A percentile compares a stretch with the other conserved stretches of the same genome.
phyloP scores from a whole-genome alignment of 441 rosid species.

The Biscutella laevigata region DNA sequence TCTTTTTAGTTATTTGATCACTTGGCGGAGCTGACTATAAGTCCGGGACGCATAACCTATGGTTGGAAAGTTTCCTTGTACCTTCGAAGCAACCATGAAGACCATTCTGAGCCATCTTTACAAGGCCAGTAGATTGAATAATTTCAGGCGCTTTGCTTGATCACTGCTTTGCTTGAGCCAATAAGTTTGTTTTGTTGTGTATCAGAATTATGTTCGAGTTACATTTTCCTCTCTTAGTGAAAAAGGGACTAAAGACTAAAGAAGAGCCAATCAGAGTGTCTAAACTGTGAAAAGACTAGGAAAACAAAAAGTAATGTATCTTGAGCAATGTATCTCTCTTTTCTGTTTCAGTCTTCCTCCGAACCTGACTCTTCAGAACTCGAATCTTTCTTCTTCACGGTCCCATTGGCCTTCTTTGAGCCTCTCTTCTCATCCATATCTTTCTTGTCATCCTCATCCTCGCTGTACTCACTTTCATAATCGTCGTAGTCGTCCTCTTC shows the following conservation, averaged over 20 bases:
- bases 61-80: slow-evolving; percentile 63
- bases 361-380: slow-evolving; percentile 67
- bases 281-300: slow-evolving; percentile 17
- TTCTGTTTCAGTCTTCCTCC: slow-evolving; percentile 49
- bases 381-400: slow-evolving; percentile 34
- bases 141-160: too few relatives aligned
- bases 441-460: slow-evolving; percentile 74
- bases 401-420: slow-evolving; percentile 62
- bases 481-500: slow-evolving; percentile 86
- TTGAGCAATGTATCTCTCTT: background rate
- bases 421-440: slow-evolving; percentile 52
- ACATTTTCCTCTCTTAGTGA: background rate
- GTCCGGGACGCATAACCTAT: slow-evolving; percentile 83
- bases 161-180: too few relatives aligned
- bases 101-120: too few relatives aligned
- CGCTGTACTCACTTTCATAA: slow-evolving; percentile 90
- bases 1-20: slow-evolving; percentile 75
- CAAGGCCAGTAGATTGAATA: too few relatives aligned
- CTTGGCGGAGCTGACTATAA: slow-evolving; percentile 96
- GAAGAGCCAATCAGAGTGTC: background rate
- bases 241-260: background rate
- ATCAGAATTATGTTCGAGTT: background rate
- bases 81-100: too few relatives aligned
- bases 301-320: slow-evolving; percentile 2
- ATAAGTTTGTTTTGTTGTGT: background rate